Evolutionary conservation across 2,329 filamentous ascomycete species (phyloP).

Genomic region (Nemania sp.): DNA sequence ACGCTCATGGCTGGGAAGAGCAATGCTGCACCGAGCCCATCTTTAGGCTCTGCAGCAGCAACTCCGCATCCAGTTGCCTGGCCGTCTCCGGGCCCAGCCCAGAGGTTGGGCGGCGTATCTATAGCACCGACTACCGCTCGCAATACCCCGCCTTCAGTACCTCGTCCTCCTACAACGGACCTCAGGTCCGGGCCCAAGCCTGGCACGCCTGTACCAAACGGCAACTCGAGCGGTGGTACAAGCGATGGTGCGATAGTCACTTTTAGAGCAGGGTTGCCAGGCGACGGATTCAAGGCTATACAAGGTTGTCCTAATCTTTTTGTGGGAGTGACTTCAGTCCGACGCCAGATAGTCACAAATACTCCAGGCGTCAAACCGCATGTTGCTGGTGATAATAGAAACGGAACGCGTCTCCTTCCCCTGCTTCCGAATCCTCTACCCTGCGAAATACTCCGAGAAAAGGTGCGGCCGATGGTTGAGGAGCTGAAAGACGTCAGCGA

Average conservation of each 20-base stretch:
- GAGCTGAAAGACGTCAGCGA: slow-evolving; percentile 11
- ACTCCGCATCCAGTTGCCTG: slow-evolving; percentile 6
- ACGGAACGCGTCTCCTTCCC: slow-evolving; percentile 18
- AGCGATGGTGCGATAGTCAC: background rate
- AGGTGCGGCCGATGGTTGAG: slow-evolving; percentile 18
- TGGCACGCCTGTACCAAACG: background rate
- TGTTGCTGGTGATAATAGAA: slow-evolving; percentile 24
- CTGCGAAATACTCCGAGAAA: slow-evolving; percentile 23
- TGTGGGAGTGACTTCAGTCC: slow-evolving; percentile 11
- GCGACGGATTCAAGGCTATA: slow-evolving; percentile 13
- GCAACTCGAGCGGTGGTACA: background rate
- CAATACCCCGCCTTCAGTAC: slow-evolving; percentile 10
- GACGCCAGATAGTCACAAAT: slow-evolving; percentile 16
- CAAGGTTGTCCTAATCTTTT: slow-evolving; percentile 23
- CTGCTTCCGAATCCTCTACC: slow-evolving; percentile 15
- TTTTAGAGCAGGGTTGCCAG: background rate
- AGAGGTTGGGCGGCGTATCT: slow-evolving; percentile 9
- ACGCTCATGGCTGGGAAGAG: slow-evolving; percentile 1
- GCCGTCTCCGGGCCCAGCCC: slow-evolving; percentile 15
- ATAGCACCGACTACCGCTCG: background rate
- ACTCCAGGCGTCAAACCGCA: slow-evolving; percentile 19
- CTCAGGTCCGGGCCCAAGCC: background rate
- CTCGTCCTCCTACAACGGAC: slow-evolving; percentile 7
- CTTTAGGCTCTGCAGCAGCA: background rate
- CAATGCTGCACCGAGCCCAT: background rate